Base-by-base conservation (phyloP, 306 rosid species). In the Mimosa bimucronata region DNA sequence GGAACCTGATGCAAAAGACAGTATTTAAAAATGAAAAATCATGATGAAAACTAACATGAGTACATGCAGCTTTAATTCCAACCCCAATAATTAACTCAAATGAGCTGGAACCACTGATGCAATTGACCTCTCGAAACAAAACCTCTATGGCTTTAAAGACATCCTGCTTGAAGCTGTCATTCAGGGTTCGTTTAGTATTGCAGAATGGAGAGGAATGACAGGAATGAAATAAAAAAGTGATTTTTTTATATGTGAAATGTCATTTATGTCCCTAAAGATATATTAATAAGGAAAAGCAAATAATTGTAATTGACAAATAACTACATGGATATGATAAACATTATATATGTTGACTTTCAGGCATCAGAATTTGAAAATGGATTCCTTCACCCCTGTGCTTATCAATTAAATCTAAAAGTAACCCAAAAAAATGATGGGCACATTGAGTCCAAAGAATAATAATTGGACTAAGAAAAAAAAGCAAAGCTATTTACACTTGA, bases 1-100 rank as follows among this genome's bases (percentile, higher is more conserved):
- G 99, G 99, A 73, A 95, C 99, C 99, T 95, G 92, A 81, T 76
- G 79, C 40, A 57, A 81, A 45, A 83, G 68, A 52, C 37, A 57
- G 58, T 62, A 69, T 61, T 48, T 73, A 62, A n/a, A 38, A 38
- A 34, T 42, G 45, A 64, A 52, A 2, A 11, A 77, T 48, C 42
- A 61, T 28, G 45, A 41, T 52, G 61, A 28, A 74, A 34, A 46
- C 74, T 41, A 40, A 77, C 38, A 34, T 23, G 38, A 73, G 74
- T 45, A 14, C 48, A 75, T n/a, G 58, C 7, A 48, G 69, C 68
- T 81, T 66, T 25, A 42, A n/a, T 46, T 37, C 66, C 26, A 42
- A 30, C 15, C 75, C 30, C 53, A 61, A 30, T 37, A 74, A 61
- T 29, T 58, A 67, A 29, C 80, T 45, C n/a, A 38, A 37, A 40